Conservation (phyloP, 2,329 filamentous ascomycete species). For the Talaromyces sp. region DNA sequence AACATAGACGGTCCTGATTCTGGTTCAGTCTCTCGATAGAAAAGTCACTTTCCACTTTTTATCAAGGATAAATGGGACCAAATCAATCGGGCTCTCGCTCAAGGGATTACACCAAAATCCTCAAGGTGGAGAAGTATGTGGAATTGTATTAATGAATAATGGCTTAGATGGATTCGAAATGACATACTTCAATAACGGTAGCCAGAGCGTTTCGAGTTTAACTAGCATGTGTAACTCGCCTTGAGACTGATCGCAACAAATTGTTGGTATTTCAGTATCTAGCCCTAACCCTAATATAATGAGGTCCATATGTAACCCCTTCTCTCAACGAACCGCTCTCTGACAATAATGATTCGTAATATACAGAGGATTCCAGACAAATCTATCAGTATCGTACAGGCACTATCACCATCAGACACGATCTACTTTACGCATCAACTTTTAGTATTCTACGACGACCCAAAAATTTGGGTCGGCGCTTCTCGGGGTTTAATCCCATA, state of each 20-base stretch:
- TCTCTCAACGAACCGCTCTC: background rate
- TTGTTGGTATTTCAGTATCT: background rate
- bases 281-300: background rate
- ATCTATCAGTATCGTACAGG: background rate
- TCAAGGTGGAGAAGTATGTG: background rate
- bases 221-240: background rate
- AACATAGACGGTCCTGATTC: no score
- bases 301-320: background rate
- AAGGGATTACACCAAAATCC: background rate
- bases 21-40: background rate
- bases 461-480: slow-evolving; percentile 8
- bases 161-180: background rate
- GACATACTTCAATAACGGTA: background rate
- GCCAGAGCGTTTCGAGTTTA: background rate
- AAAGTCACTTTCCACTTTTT: background rate
- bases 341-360: background rate
- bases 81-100: no score
- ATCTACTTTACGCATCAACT: background rate
- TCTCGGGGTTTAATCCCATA: background rate
- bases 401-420: background rate
- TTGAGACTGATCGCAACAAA: background rate
- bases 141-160: background rate
- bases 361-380: background rate
- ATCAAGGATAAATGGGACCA: background rate
- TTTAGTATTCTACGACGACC: background rate